Conservation (phyloP, 1,139 yeast species). For the Zygosaccharomyces sapae region DNA sequence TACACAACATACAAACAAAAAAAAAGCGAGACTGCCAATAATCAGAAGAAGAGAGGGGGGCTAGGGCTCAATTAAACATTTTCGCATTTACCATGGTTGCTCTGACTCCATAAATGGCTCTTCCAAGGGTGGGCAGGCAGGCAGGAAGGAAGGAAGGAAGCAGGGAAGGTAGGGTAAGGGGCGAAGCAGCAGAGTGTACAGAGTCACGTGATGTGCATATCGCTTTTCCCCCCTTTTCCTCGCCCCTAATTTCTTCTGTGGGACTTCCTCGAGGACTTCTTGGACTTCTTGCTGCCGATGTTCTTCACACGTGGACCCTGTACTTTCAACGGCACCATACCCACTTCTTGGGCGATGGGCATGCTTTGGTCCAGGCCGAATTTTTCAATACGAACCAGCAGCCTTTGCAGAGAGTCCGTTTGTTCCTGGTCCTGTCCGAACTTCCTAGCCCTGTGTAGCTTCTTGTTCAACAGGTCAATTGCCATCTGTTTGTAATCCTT, state of each 20-base stretch:
- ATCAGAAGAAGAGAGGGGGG: too few species aligned
- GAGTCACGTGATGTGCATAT: too few species aligned
- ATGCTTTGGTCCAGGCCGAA: conserved; percentile 76
- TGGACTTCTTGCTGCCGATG: conserved; percentile 6
- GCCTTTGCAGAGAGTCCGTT: conserved; percentile 46
- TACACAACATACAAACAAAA: too few species aligned
- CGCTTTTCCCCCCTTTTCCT: too few species aligned
- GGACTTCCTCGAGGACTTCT: background rate
- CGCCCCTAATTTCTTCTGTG: background rate
- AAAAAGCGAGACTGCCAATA: too few species aligned
- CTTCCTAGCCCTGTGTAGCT: conserved; percentile 68
- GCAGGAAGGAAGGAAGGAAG: too few species aligned
- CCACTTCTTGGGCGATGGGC: conserved; percentile 63
- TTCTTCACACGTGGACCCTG: conserved; percentile 6
- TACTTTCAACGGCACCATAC: conserved; percentile 37
- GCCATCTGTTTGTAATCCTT: conserved; percentile 56
- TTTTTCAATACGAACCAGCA: conserved; percentile 69
- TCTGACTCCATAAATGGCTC: too few species aligned
- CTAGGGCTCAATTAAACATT: too few species aligned
- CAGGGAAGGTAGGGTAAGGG: too few species aligned
- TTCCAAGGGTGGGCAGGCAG: too few species aligned
- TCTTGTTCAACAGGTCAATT: conserved; percentile 60
- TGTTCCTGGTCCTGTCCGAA: conserved; percentile 61
- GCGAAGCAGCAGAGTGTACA: too few species aligned
- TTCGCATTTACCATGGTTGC: too few species aligned